Evolutionary conservation across 805 yeast species (phyloP), one percentile per base, ranked within the genome.

Genomic region (Teunomyces tritomae): DNA sequence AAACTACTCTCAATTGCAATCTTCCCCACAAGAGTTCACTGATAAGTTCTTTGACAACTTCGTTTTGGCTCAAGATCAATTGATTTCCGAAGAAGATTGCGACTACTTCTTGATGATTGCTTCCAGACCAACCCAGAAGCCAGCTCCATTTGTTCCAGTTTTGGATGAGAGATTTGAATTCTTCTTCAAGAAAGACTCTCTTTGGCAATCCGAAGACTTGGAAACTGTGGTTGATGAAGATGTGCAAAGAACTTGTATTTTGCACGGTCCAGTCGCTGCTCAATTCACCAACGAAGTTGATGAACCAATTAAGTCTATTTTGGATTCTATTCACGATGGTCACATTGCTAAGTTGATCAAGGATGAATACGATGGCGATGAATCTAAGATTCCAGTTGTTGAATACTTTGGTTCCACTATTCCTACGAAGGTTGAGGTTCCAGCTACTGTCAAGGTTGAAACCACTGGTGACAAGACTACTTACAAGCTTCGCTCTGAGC

Each of bases 241-340:
- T 67, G 98, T 94, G 53, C 91, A 91, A 71, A 87, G 99, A 79
- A 92, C 97, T n/a, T 95, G 99, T 87, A 90, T 94, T 57, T 80
- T 94, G 62, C 97, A 90, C 62, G 98, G 99, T 59, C 99, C 99
- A 45, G 98, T 94, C 57, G 96, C 99, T 59, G 97, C 96, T 59
- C 90, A 85, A 72, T 91, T 76, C 77, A 84, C 97, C 59, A 87
- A 79, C 61, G 76, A 78, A 63, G 94, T 88, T 51, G 84, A 94
- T 64, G 97, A 89, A 74, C 98, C 99, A 61, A 88, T 94, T 63
- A 84, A 87, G 70, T 87, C 86, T 39, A 90, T 94, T 58, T 73
- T 94, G 73, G 97, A 92, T 65, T 74, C 79, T 57, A 85, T 94
- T 52, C 97, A 94, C 63, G 83, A 90, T 32, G 97, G 96, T 51